Percentiles rank a stretch among this genome's conserved stretches.
Evolutionary conservation across 208 protist species (phyloP).

Genomic region (Crithidia fasciculata): DNA sequence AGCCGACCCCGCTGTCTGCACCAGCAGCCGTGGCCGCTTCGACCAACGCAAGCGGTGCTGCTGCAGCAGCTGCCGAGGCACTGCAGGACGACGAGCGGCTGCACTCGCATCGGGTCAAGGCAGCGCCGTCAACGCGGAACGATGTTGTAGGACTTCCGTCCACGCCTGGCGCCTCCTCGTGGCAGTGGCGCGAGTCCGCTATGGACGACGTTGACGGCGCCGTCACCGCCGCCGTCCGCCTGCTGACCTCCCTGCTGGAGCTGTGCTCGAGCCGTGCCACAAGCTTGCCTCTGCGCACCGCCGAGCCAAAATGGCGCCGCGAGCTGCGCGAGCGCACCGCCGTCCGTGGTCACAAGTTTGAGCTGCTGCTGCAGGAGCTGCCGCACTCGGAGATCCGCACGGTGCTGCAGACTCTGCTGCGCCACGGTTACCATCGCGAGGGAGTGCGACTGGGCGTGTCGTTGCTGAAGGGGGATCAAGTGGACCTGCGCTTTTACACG

Average conservation of each 20-base stretch:
- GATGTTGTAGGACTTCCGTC: no score
- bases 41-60: no score
- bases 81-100: no score
- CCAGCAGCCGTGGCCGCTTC: neutral
- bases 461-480: slow-evolving; percentile 50
- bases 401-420: slow-evolving; percentile 50
- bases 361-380: slow-evolving; percentile 70
- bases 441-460: slow-evolving; percentile 41
- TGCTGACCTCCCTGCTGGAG: slow-evolving; percentile 35
- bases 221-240: slow-evolving; percentile 19
- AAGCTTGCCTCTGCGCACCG: slow-evolving; percentile 33
- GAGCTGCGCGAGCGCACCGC: slow-evolving; percentile 47
- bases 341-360: slow-evolving; percentile 81
- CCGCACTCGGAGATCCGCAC: slow-evolving; percentile 56
- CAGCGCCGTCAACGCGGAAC: neutral
- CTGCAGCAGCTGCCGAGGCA: no score
- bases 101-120: no score
- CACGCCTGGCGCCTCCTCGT: slow-evolving; percentile 6
- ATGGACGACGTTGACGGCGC: slow-evolving; percentile 33
- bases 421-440: slow-evolving; percentile 49
- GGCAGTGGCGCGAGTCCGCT: slow-evolving; percentile 26
- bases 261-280: slow-evolving; percentile 38
- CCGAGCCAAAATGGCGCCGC: slow-evolving; percentile 59
- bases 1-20: slow-evolving; percentile 2
- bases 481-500: slow-evolving; percentile 75